A percentile compares a stretch with the other conserved stretches of the same genome.
phyloP scores from a whole-genome alignment of 2,329 filamentous ascomycete genomes.

The Dothidotthia symphoricarpi region DNA sequence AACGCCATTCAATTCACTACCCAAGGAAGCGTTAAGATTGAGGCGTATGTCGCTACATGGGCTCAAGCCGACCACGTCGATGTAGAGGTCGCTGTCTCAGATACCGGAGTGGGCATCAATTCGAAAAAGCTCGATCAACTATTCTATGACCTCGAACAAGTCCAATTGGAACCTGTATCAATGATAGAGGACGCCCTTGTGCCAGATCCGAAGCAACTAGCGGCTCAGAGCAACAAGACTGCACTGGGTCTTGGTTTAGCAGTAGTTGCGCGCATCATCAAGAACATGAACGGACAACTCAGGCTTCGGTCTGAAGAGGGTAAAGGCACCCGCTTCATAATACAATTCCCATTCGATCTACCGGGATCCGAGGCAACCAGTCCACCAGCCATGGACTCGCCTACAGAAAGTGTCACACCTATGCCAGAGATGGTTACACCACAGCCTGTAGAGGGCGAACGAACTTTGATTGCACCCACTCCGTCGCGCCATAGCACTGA shows the following conservation, averaged over 20 bases:
- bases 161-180: constrained; percentile 42
- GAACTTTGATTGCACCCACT: constrained; percentile 56
- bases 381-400: constrained; percentile 3
- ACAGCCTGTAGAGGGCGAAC: constrained; percentile 49
- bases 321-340: constrained; percentile 77
- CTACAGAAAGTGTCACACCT: constrained; percentile 25
- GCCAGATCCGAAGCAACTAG: constrained; percentile 33
- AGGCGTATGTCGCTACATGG: constrained; percentile 58
- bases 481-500: constrained; percentile 26
- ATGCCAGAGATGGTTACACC: constrained; percentile 11
- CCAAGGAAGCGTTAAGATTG: constrained; percentile 66
- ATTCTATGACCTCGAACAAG: constrained; percentile 66
- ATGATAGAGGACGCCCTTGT: constrained; percentile 34
- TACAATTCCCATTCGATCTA: constrained; percentile 73
- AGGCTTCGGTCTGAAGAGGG: constrained; percentile 80
- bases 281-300: constrained; percentile 88
- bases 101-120: constrained; percentile 69
- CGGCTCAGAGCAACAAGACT: constrained; percentile 39
- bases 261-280: constrained; percentile 78
- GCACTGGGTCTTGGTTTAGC: constrained; percentile 81
- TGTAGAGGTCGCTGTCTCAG: constrained; percentile 72
- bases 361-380: constrained; percentile 44
- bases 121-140: constrained; percentile 57
- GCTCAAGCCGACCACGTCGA: constrained; percentile 53
- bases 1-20: constrained; percentile 81